phyloP scores from a whole-genome alignment of 495 filamentous ascomycete genomes.

The Daldinia grandis region DNA sequence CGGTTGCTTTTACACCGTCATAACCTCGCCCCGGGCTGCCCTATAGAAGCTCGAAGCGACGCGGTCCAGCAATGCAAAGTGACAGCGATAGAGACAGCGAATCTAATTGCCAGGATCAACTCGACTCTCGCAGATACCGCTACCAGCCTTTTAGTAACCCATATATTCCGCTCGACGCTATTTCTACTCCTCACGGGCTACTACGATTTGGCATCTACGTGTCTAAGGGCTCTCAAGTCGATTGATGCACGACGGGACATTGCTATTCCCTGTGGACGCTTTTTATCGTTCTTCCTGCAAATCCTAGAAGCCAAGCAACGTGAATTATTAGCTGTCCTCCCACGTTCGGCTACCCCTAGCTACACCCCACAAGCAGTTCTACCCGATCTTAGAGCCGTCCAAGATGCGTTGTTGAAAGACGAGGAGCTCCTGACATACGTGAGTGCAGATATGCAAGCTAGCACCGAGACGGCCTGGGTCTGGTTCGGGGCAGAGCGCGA shows the following conservation, averaged over 20 bases:
- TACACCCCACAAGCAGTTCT: conserved; percentile 39
- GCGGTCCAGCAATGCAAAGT: conserved; percentile 81
- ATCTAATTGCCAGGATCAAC: conserved; percentile 72
- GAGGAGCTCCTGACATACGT: conserved; percentile 92
- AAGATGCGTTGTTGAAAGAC: conserved; percentile 70
- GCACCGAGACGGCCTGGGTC: conserved; percentile 80
- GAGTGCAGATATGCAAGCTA: conserved; percentile 90
- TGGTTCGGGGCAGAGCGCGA: conserved; percentile 76
- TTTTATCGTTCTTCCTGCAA: conserved; percentile 83
- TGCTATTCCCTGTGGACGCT: conserved; percentile 81
- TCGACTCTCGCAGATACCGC: conserved; percentile 53
- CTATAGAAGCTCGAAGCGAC: conserved; percentile 65
- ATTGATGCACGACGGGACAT: conserved; percentile 75
- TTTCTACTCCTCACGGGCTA: conserved; percentile 78
- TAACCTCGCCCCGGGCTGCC: conserved; percentile 81
- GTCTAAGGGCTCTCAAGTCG: conserved; percentile 72
- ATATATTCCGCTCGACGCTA: conserved; percentile 89
- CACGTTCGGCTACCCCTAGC: conserved; percentile 37
- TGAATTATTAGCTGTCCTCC: conserved; percentile 52
- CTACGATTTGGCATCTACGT: conserved; percentile 74
- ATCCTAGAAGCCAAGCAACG: conserved; percentile 67
- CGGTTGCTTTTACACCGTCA: conserved; percentile 89
- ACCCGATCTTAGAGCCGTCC: conserved; percentile 41
- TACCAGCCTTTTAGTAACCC: conserved; percentile 70
- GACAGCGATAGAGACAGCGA: conserved; percentile 79